Conservation (phyloP, 1,284 basidiomycete species). For the Malassezia arunalokei region DNA sequence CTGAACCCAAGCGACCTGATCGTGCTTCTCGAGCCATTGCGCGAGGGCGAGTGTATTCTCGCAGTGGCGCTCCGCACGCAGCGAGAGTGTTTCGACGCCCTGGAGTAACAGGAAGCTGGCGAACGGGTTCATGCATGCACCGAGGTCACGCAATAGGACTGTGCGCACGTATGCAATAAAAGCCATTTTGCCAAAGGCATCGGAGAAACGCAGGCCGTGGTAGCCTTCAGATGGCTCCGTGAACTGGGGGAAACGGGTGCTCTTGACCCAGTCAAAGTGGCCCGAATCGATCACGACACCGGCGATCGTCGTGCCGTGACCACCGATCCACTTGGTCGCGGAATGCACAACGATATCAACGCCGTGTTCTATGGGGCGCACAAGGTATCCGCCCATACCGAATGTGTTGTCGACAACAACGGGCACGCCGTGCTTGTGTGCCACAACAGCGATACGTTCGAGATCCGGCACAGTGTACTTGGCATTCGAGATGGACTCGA, state of each 20-base stretch:
- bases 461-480: slow-evolving; percentile 63
- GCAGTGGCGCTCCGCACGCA: slow-evolving; percentile 64
- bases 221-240: slow-evolving; percentile 71
- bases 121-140: slow-evolving; percentile 66
- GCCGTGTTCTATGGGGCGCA: slow-evolving; percentile 64
- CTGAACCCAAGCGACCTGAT: slow-evolving; percentile 65
- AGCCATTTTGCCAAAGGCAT: slow-evolving; percentile 62
- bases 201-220: slow-evolving; percentile 54
- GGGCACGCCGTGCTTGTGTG: slow-evolving; percentile 63
- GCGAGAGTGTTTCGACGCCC: slow-evolving; percentile 71
- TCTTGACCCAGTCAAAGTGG: slow-evolving; percentile 68
- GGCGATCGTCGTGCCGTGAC: slow-evolving; percentile 75
- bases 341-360: slow-evolving; percentile 78
- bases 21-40: slow-evolving; percentile 60
- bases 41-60: slow-evolving; percentile 66
- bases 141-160: slow-evolving; percentile 66
- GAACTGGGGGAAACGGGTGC: slow-evolving; percentile 68
- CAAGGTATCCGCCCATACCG: slow-evolving; percentile 66
- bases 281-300: slow-evolving; percentile 72
- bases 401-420: slow-evolving; percentile 83
- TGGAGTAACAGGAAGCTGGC: slow-evolving; percentile 70
- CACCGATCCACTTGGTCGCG: slow-evolving; percentile 83
- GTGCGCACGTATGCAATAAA: slow-evolving; percentile 64
- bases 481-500: slow-evolving; percentile 77
- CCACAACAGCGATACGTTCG: slow-evolving; percentile 62